Evolutionary conservation across 2,329 filamentous ascomycete species (phyloP), one percentile per base, ranked within the genome.

Genomic region (Helicocarpus griseus): DNA sequence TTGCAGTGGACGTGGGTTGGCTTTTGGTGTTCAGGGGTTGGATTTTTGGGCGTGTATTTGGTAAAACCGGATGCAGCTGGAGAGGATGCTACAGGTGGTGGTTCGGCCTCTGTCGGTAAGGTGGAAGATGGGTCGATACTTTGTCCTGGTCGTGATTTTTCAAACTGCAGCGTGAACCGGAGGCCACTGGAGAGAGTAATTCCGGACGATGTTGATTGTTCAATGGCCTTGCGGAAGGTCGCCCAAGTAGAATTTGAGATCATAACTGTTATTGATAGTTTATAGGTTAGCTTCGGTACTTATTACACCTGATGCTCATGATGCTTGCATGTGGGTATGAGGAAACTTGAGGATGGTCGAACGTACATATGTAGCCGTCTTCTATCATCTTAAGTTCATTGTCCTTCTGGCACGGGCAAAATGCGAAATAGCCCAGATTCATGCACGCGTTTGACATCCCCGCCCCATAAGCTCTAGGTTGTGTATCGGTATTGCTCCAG

Each of bases 351-450:
- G n/a, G n/a, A 47, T 33, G 28, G 14, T 14, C 0, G 9, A 36
- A 43, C 50, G 36, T 49, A 54, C 53, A 49, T 35, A 54, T 49
- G 40, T 48, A 54, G 2, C 53, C 53, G 17, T 54, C 53, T 31
- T 54, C 53, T 13, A 52, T 22, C 35, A 52, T 24, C 6, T 43
- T 35, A 19, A 54, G 50, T 22, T 52, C 50, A 17, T 54, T 46
- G 14, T 33, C 21, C 24, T 54, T 17, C 19, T 54, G 53, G n/a
- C 50, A 40, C 3, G 53, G 53, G 19, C 49, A 54, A 24, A 54
- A 54, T 14, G 50, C 46, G 26, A 54, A 49, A 46, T 33, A 52
- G 17, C 49, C 49, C 38, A 54, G 26, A 26, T 54, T 54, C 53
- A 52, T 54, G 24, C 49, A 52, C n/a, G 46, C 24, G 22, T 45